Evolutionary conservation across 306 rosid genomes (phyloP).

Genomic region (Chamaecrista fasciculata): DNA sequence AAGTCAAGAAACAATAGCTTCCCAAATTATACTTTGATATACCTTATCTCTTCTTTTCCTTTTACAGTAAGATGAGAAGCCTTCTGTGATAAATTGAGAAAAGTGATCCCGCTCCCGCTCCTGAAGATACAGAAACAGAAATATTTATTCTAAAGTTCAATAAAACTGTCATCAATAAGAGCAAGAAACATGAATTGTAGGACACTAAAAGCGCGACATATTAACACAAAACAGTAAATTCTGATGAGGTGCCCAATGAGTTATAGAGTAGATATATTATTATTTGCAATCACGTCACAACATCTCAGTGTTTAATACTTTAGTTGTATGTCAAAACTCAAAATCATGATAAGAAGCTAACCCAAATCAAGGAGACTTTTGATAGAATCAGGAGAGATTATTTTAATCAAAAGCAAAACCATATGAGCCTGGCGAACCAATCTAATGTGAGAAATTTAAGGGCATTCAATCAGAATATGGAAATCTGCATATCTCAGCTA

Average conservation of each 20-base stretch:
- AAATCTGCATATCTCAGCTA: neutral
- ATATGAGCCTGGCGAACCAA: neutral
- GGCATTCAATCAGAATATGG: neutral
- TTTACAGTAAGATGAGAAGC: conserved; percentile 88
- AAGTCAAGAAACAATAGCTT: neutral
- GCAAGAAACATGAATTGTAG: conserved; percentile 21
- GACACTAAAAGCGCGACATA: neutral
- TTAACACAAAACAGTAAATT: neutral
- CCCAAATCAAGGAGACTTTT: conserved; percentile 3
- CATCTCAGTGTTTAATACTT: neutral
- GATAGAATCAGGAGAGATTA: neutral
- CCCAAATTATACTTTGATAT: conserved; percentile 24
- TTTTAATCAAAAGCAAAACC: neutral
- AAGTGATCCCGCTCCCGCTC: conserved; percentile 93
- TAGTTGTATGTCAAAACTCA: neutral
- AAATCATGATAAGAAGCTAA: conserved; percentile 1
- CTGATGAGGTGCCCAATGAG: neutral
- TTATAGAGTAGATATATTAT: neutral
- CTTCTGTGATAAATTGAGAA: conserved; percentile 92
- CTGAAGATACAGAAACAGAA: conserved; percentile 40
- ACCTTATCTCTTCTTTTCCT: conserved; percentile 99
- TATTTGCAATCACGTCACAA: neutral
- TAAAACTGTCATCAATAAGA: neutral
- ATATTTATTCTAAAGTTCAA: neutral
- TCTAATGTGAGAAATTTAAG: neutral